These are phyloP conservation scores for Leptoxyphium fumago DNA, from an alignment of 2,329 filamentous ascomycete genomes.

Conservation along the genomic window DNA sequence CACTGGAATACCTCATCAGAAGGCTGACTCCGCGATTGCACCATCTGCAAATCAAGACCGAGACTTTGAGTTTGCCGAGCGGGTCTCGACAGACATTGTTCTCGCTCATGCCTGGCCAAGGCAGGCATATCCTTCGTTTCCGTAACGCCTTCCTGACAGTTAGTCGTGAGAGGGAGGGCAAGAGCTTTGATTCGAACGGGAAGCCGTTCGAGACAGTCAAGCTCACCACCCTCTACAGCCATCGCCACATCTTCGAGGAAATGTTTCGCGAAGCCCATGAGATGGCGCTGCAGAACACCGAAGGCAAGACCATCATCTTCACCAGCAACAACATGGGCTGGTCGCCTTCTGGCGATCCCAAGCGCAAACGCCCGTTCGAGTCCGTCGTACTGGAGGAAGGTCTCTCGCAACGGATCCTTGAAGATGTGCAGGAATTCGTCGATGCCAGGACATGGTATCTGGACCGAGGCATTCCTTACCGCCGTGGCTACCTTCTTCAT, in stretches of 20 bases:
- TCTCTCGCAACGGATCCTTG: constrained; percentile 65
- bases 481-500: constrained; percentile 75
- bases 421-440: constrained; percentile 72
- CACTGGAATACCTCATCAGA: constrained; percentile 40
- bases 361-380: constrained; percentile 71
- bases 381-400: constrained; percentile 79
- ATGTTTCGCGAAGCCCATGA: constrained; percentile 78
- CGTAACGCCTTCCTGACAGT: constrained; percentile 77
- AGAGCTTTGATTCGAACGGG: constrained; percentile 65
- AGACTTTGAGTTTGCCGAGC: constrained; percentile 45
- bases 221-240: constrained; percentile 77
- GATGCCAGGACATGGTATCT: constrained; percentile 73
- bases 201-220: constrained; percentile 90
- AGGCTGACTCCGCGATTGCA: constrained; percentile 46
- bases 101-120: constrained; percentile 79
- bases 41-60: constrained; percentile 50
- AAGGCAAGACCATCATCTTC: constrained; percentile 89
- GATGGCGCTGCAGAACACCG: constrained; percentile 62
- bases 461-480: constrained; percentile 86
- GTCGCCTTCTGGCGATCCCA: constrained; percentile 68
- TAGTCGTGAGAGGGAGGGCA: constrained; percentile 66
- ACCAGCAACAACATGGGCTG: constrained; percentile 73
- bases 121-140: constrained; percentile 75
- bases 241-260: constrained; percentile 78
- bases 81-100: constrained; percentile 67